phyloP scores from a whole-genome alignment of 257 asterid genomes.

The Petunia axillaris region DNA sequence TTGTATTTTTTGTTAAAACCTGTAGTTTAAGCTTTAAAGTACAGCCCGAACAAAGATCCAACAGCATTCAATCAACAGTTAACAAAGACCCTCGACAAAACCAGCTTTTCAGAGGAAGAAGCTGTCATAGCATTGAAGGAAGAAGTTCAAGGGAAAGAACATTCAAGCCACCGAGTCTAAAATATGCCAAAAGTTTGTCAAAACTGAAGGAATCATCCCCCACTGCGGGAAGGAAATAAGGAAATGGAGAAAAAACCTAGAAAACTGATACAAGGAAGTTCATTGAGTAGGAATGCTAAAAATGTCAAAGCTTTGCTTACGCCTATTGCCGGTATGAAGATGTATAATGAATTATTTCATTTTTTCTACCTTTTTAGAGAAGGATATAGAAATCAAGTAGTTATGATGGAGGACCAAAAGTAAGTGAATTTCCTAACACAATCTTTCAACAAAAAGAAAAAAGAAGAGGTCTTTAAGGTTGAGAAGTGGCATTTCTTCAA shows the following conservation, averaged over 20 bases:
- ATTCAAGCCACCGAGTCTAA: background rate
- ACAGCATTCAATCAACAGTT: background rate
- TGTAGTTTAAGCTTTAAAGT: background rate
- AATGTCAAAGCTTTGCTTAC: constrained; percentile 12
- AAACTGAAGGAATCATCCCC: constrained; percentile 1
- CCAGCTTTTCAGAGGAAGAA: background rate
- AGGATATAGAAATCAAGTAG: background rate
- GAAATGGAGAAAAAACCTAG: background rate
- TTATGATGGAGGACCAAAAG: background rate
- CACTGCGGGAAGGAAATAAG: background rate
- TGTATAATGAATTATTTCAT: background rate
- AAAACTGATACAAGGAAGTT: background rate
- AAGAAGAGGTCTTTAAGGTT: constrained; percentile 12
- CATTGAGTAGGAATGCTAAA: background rate
- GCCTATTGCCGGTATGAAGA: background rate
- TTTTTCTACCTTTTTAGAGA: background rate
- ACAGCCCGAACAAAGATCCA: background rate
- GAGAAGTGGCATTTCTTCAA: constrained; percentile 22
- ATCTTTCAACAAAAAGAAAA: background rate
- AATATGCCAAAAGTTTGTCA: background rate
- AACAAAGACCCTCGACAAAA: background rate
- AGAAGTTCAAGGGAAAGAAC: background rate
- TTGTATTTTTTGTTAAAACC: background rate
- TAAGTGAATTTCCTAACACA: background rate
- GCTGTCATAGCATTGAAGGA: background rate